Evolutionary conservation across 352 stramenopile species (phyloP), one percentile per base, ranked within the genome.

Genomic region (Pythium dissotocum): DNA sequence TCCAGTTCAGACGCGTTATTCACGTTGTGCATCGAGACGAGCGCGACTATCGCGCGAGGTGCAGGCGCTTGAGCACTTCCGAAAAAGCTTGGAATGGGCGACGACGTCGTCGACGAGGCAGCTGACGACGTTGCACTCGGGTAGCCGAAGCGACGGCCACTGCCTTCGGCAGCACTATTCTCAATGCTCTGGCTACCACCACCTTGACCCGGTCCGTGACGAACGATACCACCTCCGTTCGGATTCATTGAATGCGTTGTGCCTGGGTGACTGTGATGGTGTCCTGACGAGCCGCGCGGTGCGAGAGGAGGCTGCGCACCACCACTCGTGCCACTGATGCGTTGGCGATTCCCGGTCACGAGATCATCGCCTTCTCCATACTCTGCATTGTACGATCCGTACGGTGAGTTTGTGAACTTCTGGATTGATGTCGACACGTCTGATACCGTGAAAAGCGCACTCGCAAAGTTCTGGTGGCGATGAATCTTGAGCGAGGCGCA

Each of bases 401-500:
- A 71, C 10, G 70, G 70, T 1, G 70, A 77, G 36, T 71, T 73
- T 1, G 70, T 65, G 42, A 73, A 68, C 40, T 77, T 73, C 30
- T 73, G 70, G n/a, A 62, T 21, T n/a, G 69, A 76, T 1, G 35
- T 58, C 7, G 60, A 55, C 4, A 32, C 64, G 24, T 72, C 65
- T 12, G 70, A 65, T 28, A 94, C 88, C 6, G 78, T 87, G 70
- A 96, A 96, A 0, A 94, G 71, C 9, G 82, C 74, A 53, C 78
- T 94, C 8, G 71, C 69, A 1, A 84, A 40, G 52, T 77, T 88
- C 30, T 82, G 76, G 61, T 96, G 78, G 1, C 81, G 79, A 48
- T 94, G 85, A 53, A 96, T 94, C 68, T 91, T 87, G 28, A 96
- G 68, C 4, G 86, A 93, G n/a, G 77, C 73, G 69, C 88, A 96